phyloP scores from a whole-genome alignment of 306 rosid genomes.

The Corylus heterophylla region DNA sequence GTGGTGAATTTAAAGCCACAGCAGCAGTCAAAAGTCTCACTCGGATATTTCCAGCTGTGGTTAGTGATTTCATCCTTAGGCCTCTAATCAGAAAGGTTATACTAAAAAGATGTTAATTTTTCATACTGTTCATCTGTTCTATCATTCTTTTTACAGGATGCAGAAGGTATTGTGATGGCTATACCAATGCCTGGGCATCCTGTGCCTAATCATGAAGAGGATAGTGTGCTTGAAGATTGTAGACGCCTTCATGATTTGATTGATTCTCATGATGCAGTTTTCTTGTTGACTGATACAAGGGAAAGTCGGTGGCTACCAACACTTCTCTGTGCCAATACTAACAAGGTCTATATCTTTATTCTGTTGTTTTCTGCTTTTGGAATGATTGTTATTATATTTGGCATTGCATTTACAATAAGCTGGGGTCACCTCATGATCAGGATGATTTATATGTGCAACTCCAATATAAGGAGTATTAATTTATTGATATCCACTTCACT shows the following conservation, averaged over 20 bases:
- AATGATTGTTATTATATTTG: neutral
- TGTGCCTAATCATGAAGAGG: conserved; percentile 63
- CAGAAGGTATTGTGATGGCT: conserved; percentile 83
- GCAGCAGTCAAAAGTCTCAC: conserved; percentile 88
- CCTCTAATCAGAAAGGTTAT: conserved; percentile 13
- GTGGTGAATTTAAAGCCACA: conserved; percentile 78
- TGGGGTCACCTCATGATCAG: conserved; percentile 25
- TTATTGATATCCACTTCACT: conserved; percentile 1
- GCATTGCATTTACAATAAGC: conserved; percentile 8
- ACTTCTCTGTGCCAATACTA: conserved; percentile 83
- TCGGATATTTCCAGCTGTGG: conserved; percentile 93
- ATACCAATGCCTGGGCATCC: conserved; percentile 99
- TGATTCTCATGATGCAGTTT: conserved; percentile 79
- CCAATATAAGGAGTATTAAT: conserved; percentile 8
- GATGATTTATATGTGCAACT: conserved; percentile 16
- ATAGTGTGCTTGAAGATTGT: conserved; percentile 66
- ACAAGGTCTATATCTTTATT: conserved; percentile 58
- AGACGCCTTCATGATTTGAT: conserved; percentile 65
- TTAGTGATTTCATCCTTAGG: conserved; percentile 35
- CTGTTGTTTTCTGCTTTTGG: conserved; percentile 14
- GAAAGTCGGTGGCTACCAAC: conserved; percentile 99
- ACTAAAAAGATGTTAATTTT: conserved; percentile 10
- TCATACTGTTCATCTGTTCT: conserved; percentile 12
- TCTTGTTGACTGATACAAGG: conserved; percentile 94
- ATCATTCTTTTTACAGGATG: conserved; percentile 60